Conservation (phyloP, 768 basidiomycete species). For the Suillus cothurnatus region DNA sequence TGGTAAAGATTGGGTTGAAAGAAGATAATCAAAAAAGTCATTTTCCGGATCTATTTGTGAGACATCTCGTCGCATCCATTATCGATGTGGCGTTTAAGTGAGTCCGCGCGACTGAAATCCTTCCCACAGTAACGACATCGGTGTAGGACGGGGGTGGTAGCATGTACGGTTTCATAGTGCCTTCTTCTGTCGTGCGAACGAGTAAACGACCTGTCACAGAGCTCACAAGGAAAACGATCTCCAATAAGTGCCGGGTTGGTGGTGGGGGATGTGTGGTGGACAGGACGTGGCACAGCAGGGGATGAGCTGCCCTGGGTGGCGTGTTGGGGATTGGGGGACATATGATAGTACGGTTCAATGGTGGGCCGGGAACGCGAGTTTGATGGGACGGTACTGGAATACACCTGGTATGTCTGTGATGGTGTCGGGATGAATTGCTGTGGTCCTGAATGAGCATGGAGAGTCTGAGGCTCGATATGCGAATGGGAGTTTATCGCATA, state of each 20-base stretch:
- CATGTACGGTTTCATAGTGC: constrained; percentile 78
- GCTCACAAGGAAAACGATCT: constrained; percentile 72
- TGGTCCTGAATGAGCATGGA: constrained; percentile 18
- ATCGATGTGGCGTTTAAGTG: constrained; percentile 80
- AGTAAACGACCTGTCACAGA: constrained; percentile 79
- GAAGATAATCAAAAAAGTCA: constrained; percentile 6
- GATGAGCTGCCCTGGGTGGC: constrained; percentile 13
- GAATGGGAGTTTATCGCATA: constrained; percentile 10
- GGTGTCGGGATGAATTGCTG: constrained; percentile 52
- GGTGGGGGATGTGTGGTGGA: constrained; percentile 20
- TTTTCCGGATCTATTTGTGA: constrained; percentile 27
- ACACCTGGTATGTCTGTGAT: constrained; percentile 42
- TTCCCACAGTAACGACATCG: constrained; percentile 74
- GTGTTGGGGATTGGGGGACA: constrained; percentile 42
- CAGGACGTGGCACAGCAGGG: constrained; percentile 16
- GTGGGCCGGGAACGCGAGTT: constrained; percentile 30
- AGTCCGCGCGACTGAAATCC: constrained; percentile 78
- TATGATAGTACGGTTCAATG: constrained; percentile 41
- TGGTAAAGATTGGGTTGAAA: constrained; percentile 5
- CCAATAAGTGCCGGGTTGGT: constrained; percentile 36
- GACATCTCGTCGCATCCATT: constrained; percentile 73
- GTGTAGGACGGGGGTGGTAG: constrained; percentile 63
- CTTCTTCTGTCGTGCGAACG: constrained; percentile 81
- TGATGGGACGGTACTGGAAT: constrained; percentile 32
- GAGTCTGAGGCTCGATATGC: constrained; percentile 18